Base-by-base conservation (phyloP, 768 basidiomycete genomes). In the Mrakia blollopis region DNA sequence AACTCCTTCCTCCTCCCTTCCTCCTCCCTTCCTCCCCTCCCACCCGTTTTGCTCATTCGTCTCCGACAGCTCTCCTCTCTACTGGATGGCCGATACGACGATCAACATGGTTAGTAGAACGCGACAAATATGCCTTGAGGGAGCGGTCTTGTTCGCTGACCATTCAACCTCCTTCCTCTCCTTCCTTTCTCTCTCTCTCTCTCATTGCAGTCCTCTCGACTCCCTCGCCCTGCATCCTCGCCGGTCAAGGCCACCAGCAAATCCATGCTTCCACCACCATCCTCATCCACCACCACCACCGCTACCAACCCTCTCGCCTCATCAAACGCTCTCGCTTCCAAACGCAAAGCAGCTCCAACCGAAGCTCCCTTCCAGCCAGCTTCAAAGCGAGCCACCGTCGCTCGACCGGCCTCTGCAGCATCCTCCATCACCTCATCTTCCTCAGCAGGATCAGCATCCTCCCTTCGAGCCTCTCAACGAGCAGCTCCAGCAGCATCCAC, bases 181-280 rank as follows among this genome's bases (percentile, higher is more conserved):
- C 23, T 68, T 14, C 65, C 35, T 23, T 67, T 21, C 6, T 9
- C 44, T 41, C 44, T 41, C 47, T 50, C 18, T 2, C 21, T 50
- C 47, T 3, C 47, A n/a, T 28, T 63, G 62, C 62, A 68, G 65
- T 68, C 65, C 13, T 72, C 71, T 39, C 71, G 71, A 30, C 67
- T 75, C n/a, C 74, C 74, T 30, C 74, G 75, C 11, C 75, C 75
- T 32, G 57, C 75, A 11, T 76, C 75, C n/a, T 76, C 75, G 4
- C 75, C 75, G 0, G 60, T 63, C 62, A 74, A 74, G 62, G 30
- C 74, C 10, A 50, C 47, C 10, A 50, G 16, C 47, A 61, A 57
- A 14, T 47, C 75, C 0, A 23, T 68, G 18, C 23, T 39, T 11
- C 57, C 68, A 1, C 35, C 67, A 16, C 37, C 52, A 18, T 14